These are phyloP conservation scores for Termitomyces sp. DNA, from an alignment of 768 basidiomycete species.

Conservation along the genomic window DNA sequence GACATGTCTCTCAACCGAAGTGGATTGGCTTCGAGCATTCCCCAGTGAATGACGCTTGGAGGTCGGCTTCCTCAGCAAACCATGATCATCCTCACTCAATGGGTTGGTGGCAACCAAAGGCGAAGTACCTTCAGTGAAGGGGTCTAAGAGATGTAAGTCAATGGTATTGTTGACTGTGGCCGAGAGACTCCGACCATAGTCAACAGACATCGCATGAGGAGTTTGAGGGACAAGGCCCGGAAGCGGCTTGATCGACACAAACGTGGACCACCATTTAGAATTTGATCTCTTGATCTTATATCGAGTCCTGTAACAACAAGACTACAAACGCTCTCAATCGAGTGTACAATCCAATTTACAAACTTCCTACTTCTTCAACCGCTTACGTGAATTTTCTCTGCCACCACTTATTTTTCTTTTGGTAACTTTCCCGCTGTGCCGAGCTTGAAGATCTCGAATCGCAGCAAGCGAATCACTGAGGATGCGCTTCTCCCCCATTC, in stretches of 20 bases:
- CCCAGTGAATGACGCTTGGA: not conserved
- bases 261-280: slow-evolving; percentile 5
- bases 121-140: slow-evolving; percentile 9
- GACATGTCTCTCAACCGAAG: slow-evolving; percentile 7
- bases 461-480: slow-evolving; percentile 27
- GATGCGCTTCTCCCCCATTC: slow-evolving; percentile 77
- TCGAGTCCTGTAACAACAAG: not conserved
- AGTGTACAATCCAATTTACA: not conserved
- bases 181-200: slow-evolving; percentile 7
- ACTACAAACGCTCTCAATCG: not conserved
- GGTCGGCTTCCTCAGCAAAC: not conserved
- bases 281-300: not conserved
- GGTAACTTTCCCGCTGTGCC: slow-evolving; percentile 1
- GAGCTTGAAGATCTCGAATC: slow-evolving; percentile 9
- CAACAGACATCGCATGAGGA: slow-evolving; percentile 11
- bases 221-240: not conserved
- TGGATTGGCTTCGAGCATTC: not conserved
- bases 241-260: not conserved
- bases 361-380: slow-evolving; percentile 5
- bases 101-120: not conserved
- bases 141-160: slow-evolving; percentile 6
- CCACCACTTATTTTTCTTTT: slow-evolving; percentile 9
- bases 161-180: slow-evolving; percentile 8
- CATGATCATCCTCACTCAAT: not conserved
- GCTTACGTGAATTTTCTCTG: slow-evolving; percentile 8